phyloP scores from a whole-genome alignment of 2,329 filamentous ascomycete genomes.

The Pseudonectria buxi region DNA sequence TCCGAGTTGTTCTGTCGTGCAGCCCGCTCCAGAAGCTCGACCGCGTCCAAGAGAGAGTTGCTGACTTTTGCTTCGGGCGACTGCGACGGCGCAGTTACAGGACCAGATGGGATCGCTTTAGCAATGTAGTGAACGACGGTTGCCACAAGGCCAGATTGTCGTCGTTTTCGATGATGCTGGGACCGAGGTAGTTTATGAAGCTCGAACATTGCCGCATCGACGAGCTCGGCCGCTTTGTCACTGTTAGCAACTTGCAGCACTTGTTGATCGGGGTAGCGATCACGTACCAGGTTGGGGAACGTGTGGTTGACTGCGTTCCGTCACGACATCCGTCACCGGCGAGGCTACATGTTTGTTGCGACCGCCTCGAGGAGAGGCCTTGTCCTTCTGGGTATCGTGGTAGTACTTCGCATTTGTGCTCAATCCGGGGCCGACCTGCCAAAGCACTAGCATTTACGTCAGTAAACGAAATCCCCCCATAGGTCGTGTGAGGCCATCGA shows the following conservation, averaged over 20 bases:
- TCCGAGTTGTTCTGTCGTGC: conserved; percentile 61
- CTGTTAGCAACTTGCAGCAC: conserved; percentile 9
- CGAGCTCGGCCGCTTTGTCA: conserved; percentile 42
- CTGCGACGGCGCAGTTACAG: conserved; percentile 39
- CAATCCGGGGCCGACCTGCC: conserved; percentile 35
- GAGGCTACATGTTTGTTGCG: conserved; percentile 27
- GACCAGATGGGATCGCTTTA: conserved; percentile 44
- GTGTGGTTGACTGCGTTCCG: conserved; percentile 20
- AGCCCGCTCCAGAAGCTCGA: conserved; percentile 46
- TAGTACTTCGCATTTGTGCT: conserved; percentile 34
- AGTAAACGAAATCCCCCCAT: conserved; percentile 13
- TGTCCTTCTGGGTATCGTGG: conserved; percentile 25
- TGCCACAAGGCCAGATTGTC: conserved; percentile 37
- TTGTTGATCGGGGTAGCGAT: neutral
- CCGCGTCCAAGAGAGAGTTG: conserved; percentile 43
- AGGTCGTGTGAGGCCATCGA: conserved; percentile 14
- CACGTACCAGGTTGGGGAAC: conserved; percentile 33
- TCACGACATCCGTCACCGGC: conserved; percentile 24
- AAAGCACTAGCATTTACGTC: conserved; percentile 33
- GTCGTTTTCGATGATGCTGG: conserved; percentile 36
- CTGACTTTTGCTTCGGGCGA: conserved; percentile 28
- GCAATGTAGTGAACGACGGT: conserved; percentile 37
- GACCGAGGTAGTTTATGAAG: conserved; percentile 44
- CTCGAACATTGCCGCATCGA: conserved; percentile 45
- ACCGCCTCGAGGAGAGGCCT: conserved; percentile 17